A percentile compares a stretch with the other conserved stretches of the same genome.
These are phyloP conservation scores for Naganishia vishniacii DNA, from an alignment of 768 basidiomycete genomes.

Conservation along the genomic window DNA sequence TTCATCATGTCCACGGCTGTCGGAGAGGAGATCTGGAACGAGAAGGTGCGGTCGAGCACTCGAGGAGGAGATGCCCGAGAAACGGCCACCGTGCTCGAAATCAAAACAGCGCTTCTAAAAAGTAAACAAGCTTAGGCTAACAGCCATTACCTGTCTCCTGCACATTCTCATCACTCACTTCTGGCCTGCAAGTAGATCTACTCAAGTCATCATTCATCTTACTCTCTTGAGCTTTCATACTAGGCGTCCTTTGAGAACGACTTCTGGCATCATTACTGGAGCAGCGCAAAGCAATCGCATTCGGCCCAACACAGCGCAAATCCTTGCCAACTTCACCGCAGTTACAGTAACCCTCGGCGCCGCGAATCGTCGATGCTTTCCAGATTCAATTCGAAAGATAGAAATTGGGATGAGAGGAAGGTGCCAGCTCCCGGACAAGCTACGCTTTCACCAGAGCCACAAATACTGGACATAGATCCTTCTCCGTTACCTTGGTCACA, in stretches of 20 bases:
- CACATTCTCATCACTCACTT: too few relatives aligned
- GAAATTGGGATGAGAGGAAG: slow-evolving; percentile 17
- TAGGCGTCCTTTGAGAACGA: too few relatives aligned
- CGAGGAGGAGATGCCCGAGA: not conserved
- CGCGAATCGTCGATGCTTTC: slow-evolving; percentile 2
- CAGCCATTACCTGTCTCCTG: too few relatives aligned
- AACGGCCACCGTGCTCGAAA: not conserved
- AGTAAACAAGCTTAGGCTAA: not conserved
- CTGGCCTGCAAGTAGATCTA: too few relatives aligned
- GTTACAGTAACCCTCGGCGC: too few relatives aligned
- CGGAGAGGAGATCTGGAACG: not conserved
- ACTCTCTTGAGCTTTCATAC: too few relatives aligned
- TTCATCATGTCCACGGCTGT: too few relatives aligned
- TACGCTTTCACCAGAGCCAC: not conserved
- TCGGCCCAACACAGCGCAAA: too few relatives aligned
- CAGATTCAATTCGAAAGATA: slow-evolving; percentile 10
- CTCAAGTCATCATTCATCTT: too few relatives aligned
- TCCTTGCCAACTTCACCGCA: too few relatives aligned
- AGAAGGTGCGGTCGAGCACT: not conserved
- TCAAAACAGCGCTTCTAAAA: not conserved
- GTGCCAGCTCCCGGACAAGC: slow-evolving; percentile 11
- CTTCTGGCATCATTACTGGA: too few relatives aligned
- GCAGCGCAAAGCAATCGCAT: too few relatives aligned
- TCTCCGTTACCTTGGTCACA: slow-evolving; percentile 18
- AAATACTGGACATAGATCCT: not conserved